Base-by-base conservation (phyloP, 805 yeast species). In the Hanseniaspora hatyaiensis region DNA sequence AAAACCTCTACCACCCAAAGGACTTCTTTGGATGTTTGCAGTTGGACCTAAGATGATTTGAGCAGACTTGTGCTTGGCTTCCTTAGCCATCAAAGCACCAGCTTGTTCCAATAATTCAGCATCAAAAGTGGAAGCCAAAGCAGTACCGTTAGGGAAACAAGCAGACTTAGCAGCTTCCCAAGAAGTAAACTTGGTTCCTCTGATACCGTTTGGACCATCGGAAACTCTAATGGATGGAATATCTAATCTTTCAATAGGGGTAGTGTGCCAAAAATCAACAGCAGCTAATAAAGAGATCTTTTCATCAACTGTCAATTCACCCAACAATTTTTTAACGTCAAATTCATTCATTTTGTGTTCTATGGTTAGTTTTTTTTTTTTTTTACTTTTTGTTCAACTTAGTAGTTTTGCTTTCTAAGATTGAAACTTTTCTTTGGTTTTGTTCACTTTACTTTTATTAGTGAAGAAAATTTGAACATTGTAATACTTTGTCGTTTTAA, bases 161-260 rank as follows among this genome's bases (percentile, higher is more conserved):
- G 75, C 78, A 36, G 79, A 67, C 6, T 77, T 77, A 20, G 67
- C 64, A 33, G 73, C 67, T 51, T 70, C 64, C 55, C 74, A 72
- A 31, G 49, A 31, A 31, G 49, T 45, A 55, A 75, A 74, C 36
- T 63, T 67, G 18, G 77, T 74, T 22, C 82, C 82, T 52, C 82
- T 65, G 40, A 75, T 67, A 52, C 82, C 82, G 55, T 77, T 77
- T 40, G 82, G 82, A 16, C 82, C 82, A 57, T 77, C 82, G 16
- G 70, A 59, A 28, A 71, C 55, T 55, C 80, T 65, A 5, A 75
- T 51, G 0, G 70, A 59, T 2, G 77, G 78, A 34, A 75, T 56
- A 18, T 64, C 65, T 26, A 71, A 56, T 40, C 67, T 56, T 42
- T 59, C 62, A 19, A 73, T 62, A 1, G 67, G 55, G 45, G 49